These are phyloP conservation scores for Curvularia verruculosa DNA, from an alignment of 2,329 filamentous ascomycete species.

Conservation along the genomic window DNA sequence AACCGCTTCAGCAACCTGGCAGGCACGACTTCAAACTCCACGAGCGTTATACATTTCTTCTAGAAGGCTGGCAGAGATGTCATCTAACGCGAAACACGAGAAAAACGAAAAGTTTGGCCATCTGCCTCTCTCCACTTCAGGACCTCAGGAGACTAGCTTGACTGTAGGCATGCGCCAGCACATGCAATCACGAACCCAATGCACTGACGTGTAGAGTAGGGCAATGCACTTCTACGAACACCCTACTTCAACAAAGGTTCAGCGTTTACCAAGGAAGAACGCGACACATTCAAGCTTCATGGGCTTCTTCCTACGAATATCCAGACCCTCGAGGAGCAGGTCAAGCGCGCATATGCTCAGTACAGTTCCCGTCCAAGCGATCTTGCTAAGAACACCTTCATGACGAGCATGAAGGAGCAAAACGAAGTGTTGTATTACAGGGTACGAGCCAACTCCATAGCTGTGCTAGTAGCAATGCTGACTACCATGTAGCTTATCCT, in stretches of 20 bases:
- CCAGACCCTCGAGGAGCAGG: constrained; percentile 78
- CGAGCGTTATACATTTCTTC: background rate
- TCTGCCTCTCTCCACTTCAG: constrained; percentile 52
- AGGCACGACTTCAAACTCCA: background rate
- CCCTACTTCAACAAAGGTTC: constrained; percentile 84
- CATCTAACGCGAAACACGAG: constrained; percentile 18
- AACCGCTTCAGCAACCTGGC: background rate
- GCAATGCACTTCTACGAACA: constrained; percentile 64
- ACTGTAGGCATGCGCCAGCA: constrained; percentile 31
- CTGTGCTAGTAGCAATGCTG: constrained; percentile 1
- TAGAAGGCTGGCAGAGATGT: constrained; percentile 16
- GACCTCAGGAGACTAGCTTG: constrained; percentile 48
- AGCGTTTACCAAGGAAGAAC: constrained; percentile 73
- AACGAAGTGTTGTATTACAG: constrained; percentile 83
- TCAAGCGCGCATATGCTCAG: constrained; percentile 78
- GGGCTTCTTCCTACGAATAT: constrained; percentile 75
- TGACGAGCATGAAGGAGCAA: constrained; percentile 84
- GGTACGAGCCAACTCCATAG: constrained; percentile 51
- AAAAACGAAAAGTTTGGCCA: constrained; percentile 47
- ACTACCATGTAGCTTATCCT: constrained; percentile 65
- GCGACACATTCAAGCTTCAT: constrained; percentile 70
- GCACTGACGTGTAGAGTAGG: constrained; percentile 24
- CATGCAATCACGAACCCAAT: background rate
- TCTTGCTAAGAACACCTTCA: constrained; percentile 84
- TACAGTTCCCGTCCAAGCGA: constrained; percentile 68